Conservation (phyloP, 2,329 filamentous ascomycete species). For the Alternaria consortialis region DNA sequence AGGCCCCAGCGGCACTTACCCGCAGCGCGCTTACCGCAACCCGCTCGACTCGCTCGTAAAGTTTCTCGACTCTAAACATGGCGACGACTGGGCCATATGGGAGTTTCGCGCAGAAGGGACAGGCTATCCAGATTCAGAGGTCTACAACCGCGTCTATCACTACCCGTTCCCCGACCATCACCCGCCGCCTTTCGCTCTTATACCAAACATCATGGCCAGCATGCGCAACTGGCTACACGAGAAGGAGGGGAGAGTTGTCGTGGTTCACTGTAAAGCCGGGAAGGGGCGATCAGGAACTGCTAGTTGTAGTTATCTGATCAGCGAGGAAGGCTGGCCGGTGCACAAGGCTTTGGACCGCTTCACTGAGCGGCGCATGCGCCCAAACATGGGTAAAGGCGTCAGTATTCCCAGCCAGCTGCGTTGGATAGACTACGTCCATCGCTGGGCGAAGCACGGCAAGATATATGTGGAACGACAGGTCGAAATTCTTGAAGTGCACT, state of each 20-base stretch:
- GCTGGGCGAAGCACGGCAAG: slow-evolving; percentile 80
- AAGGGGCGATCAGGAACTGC: slow-evolving; percentile 93
- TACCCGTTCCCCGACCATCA: slow-evolving; percentile 98
- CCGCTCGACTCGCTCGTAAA: slow-evolving; percentile 85
- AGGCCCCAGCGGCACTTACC: slow-evolving; percentile 87
- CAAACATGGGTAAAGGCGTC: slow-evolving; percentile 86
- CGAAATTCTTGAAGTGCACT: slow-evolving; percentile 87
- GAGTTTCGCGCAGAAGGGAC: slow-evolving; percentile 97
- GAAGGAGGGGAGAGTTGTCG: slow-evolving; percentile 71
- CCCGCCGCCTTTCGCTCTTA: slow-evolving; percentile 87
- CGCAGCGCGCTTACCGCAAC: slow-evolving; percentile 91
- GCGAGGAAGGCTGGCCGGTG: slow-evolving; percentile 77
- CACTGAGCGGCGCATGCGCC: slow-evolving; percentile 87
- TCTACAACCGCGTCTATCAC: slow-evolving; percentile 85
- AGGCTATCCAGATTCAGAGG: slow-evolving; percentile 89
- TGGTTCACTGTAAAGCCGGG: slow-evolving; percentile 97
- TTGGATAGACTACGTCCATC: slow-evolving; percentile 87
- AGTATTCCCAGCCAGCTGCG: slow-evolving; percentile 92
- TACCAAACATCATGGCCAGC: slow-evolving; percentile 87
- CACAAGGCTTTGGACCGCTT: slow-evolving; percentile 72
- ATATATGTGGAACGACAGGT: slow-evolving; percentile 82
- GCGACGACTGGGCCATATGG: slow-evolving; percentile 89
- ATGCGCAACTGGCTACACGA: slow-evolving; percentile 85
- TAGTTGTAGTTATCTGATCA: slow-evolving; percentile 88
- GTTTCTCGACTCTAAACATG: slow-evolving; percentile 86